phyloP scores from a whole-genome alignment of 2,329 filamentous ascomycete genomes.

The Pseudopithomyces maydicus region DNA sequence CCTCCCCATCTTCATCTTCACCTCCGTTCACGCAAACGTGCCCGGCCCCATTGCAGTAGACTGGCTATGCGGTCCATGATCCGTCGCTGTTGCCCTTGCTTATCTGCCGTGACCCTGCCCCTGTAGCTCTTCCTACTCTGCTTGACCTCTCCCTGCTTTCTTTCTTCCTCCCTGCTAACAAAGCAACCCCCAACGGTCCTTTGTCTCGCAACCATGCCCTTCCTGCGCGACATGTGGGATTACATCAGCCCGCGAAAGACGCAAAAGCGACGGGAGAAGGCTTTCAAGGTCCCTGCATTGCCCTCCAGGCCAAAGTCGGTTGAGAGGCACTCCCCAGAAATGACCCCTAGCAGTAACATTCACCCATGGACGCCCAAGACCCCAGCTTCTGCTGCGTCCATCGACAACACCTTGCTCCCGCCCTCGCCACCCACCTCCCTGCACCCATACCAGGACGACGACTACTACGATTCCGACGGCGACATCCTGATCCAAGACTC shows the following conservation, averaged over 20 bases:
- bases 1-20: neutral
- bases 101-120: neutral
- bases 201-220: constrained; percentile 30
- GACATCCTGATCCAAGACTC: constrained; percentile 33
- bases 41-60: neutral
- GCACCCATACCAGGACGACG: constrained; percentile 31
- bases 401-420: constrained; percentile 30
- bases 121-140: neutral
- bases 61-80: neutral
- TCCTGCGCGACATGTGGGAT: constrained; percentile 44
- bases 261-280: constrained; percentile 40
- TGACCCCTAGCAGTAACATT: constrained; percentile 40
- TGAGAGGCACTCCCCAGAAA: constrained; percentile 10
- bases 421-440: constrained; percentile 39
- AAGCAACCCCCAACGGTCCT: neutral
- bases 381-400: constrained; percentile 22
- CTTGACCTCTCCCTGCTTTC: neutral
- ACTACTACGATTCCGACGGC: constrained; percentile 38
- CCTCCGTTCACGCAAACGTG: no score
- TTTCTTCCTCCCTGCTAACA: neutral
- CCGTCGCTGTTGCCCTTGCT: neutral
- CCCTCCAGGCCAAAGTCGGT: constrained; percentile 16
- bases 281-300: constrained; percentile 41
- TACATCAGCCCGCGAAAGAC: constrained; percentile 51
- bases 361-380: constrained; percentile 29